These are phyloP conservation scores for Parachaetomium inaequale DNA, from an alignment of 495 filamentous ascomycete genomes.

Conservation along the genomic window DNA sequence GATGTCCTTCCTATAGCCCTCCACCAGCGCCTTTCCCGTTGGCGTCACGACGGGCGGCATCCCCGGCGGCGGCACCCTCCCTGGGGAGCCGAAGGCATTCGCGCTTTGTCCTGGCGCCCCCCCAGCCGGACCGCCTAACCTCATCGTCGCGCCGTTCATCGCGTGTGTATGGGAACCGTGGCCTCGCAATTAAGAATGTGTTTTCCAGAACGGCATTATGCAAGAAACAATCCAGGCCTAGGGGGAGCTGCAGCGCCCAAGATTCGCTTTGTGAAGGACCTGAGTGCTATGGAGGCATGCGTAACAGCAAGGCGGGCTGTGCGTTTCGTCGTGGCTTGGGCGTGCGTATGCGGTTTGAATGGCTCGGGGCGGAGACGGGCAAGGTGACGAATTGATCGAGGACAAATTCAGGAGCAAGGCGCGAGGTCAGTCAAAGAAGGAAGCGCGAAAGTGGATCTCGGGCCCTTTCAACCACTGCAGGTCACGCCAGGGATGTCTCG, in stretches of 20 bases:
- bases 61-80: constrained; percentile 10
- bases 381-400: background rate
- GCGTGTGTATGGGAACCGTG: background rate
- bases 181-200: background rate
- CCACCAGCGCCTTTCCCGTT: constrained; percentile 38
- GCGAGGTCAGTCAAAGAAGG: background rate
- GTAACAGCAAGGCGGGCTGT: background rate
- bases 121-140: constrained; percentile 15
- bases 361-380: background rate
- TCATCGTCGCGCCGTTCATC: constrained; percentile 23
- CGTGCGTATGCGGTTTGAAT: background rate
- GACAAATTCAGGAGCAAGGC: background rate
- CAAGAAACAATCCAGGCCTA: background rate
- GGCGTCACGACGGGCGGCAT: constrained; percentile 27
- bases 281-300: background rate
- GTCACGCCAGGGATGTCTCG: too few relatives aligned
- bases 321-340: background rate
- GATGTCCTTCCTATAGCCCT: constrained; percentile 48
- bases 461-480: too few relatives aligned
- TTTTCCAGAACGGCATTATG: constrained; percentile 17
- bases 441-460: constrained; percentile 5
- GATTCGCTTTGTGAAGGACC: background rate
- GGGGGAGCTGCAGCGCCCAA: background rate
- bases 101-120: background rate
- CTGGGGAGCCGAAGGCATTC: constrained; percentile 16